These are phyloP conservation scores for Salvia rosmarinus DNA, from an alignment of 257 asterid genomes.

Conservation along the genomic window DNA sequence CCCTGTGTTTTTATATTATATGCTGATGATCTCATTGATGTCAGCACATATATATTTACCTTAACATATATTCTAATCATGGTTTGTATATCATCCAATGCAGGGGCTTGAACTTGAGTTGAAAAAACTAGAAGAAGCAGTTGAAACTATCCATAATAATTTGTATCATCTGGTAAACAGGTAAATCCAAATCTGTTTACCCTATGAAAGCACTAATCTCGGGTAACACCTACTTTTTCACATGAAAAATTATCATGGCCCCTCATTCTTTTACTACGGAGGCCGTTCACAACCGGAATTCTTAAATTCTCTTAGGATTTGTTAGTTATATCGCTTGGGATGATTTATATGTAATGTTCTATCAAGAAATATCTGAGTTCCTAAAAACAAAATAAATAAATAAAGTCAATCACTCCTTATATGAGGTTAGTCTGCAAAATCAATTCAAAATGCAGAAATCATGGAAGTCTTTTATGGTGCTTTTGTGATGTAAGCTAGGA, in stretches of 20 bases:
- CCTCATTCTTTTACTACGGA: neutral
- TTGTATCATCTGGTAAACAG: constrained; percentile 51
- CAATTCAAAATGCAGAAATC: neutral
- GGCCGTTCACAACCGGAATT: neutral
- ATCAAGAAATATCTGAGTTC: neutral
- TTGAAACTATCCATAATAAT: constrained; percentile 60
- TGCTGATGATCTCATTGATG: neutral
- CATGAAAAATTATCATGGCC: neutral
- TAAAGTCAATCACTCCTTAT: neutral
- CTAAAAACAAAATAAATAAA: too few species aligned
- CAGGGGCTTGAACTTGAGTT: constrained; percentile 86
- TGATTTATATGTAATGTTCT: neutral
- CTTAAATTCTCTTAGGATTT: neutral
- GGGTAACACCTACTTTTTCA: neutral
- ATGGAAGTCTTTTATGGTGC: neutral
- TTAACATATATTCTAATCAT: neutral
- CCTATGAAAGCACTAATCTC: neutral
- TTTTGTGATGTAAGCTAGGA: neutral
- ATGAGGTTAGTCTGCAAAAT: neutral
- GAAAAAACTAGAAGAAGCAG: constrained; percentile 68
- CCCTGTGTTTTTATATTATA: neutral
- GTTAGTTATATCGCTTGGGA: constrained; percentile 12
- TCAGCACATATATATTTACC: neutral
- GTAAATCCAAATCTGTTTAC: constrained; percentile 36
- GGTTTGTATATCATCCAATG: constrained; percentile 25